Base-by-base conservation (phyloP, 768 basidiomycete species). In the Inosperma sp. region DNA sequence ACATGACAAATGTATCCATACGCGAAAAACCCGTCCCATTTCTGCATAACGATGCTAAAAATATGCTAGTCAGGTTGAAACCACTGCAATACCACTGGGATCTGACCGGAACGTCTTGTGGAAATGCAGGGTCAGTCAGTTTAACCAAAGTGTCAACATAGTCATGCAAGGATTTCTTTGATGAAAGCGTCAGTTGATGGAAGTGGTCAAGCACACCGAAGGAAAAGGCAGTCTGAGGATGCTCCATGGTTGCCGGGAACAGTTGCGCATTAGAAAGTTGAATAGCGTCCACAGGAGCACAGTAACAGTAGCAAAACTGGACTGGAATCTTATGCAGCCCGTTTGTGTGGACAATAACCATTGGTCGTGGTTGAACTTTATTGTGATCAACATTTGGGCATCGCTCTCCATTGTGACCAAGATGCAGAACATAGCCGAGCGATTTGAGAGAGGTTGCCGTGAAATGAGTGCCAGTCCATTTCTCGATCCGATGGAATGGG, bases 1-100 rank as follows among this genome's bases (percentile, higher is more conserved):
- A 2, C 29, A 14, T 10, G 57, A 25, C 3, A 67, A 39, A 34
- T 50, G 27, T 3, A 47, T 49, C 65, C 66, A 68, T n/a, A 68
- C 48, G 7, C 62, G 61, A 8, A 42, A 19, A 5, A 58, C 61
- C 3, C 42, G 43, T 5, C 42, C 9, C 34, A 68, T 61, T 47
- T 63, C 54, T 8, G 44, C 22, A 39, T 65, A 65, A 1, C 55
- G 54, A 27, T 58, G 39, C 65, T 68, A 37, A 16, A 33, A 51
- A 2, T 42, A 23, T 31, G 25, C 29, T 33, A 26, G 29, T 22
- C 35, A 36, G 30, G 13, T 13, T 8, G 19, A 7, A 25, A 27
- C 16, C 13, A 31, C 22, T 27, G n/a, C 9, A 30, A 7, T 46
- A 29, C 1, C n/a, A 33, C 37, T 4, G 26, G 21, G 34, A 34